Evolutionary conservation across 441 rosid species (phyloP).

Genomic region (Euphorbia corollata): DNA sequence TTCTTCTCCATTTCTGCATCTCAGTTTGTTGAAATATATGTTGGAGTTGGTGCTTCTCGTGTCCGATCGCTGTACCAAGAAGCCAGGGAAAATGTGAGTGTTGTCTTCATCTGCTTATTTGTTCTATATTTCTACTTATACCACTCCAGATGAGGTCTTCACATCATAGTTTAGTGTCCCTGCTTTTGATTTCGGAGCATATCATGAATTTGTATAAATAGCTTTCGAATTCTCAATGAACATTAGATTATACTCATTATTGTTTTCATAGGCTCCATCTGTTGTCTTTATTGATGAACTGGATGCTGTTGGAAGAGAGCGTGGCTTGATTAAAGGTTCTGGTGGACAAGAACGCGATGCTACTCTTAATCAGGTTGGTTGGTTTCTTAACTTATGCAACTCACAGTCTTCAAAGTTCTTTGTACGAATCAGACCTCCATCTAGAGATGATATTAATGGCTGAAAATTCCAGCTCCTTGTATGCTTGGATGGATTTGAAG

Average conservation of each 20-base stretch:
- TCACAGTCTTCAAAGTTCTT: neutral
- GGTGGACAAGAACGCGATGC: constrained; percentile 99
- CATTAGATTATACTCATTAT: constrained; percentile 4
- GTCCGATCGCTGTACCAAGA: constrained; percentile 90
- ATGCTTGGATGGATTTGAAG: constrained; percentile 93
- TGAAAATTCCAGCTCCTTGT: constrained; percentile 66
- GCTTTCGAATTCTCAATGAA: neutral
- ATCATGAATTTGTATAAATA: neutral
- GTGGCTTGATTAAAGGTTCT: constrained; percentile 90
- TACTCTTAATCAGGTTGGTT: constrained; percentile 80
- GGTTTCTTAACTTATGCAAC: neutral
- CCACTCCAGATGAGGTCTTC: constrained; percentile 5
- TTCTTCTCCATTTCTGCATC: constrained; percentile 96
- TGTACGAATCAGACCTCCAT: constrained; percentile 3
- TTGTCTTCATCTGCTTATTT: constrained; percentile 19
- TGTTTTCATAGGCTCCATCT: constrained; percentile 63
- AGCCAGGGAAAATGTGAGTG: constrained; percentile 69
- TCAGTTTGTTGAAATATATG: constrained; percentile 94
- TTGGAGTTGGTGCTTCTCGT: constrained; percentile 96
- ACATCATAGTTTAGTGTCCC: neutral
- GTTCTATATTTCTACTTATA: neutral
- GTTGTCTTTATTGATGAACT: constrained; percentile 87
- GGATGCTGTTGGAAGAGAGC: constrained; percentile 97
- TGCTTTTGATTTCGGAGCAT: constrained; percentile 3
- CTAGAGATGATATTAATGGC: constrained; percentile 6